Evolutionary conservation across 2,329 filamentous ascomycete genomes (phyloP).

Genomic region (Venturia carpophila): DNA sequence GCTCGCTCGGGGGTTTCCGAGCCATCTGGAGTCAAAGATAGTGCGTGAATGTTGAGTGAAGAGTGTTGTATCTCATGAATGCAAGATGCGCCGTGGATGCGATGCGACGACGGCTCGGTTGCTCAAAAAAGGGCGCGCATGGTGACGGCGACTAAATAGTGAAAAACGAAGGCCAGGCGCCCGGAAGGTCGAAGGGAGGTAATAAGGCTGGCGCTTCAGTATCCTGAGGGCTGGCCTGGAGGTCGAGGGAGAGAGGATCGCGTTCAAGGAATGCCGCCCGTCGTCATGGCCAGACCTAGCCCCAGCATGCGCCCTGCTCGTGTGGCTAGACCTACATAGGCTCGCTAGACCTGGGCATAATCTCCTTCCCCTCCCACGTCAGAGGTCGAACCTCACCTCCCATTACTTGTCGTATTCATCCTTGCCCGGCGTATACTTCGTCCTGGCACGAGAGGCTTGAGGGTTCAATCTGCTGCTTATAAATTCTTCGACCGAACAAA

Average conservation of each 20-base stretch:
- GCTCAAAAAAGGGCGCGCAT: background rate
- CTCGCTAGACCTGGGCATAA: no score
- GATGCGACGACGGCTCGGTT: background rate
- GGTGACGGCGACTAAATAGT: background rate
- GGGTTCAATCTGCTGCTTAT: no score
- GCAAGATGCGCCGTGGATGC: background rate
- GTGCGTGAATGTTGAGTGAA: background rate
- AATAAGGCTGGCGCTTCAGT: background rate
- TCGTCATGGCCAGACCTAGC: background rate
- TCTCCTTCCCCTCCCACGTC: no score
- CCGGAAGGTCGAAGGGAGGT: no score
- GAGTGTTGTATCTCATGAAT: background rate
- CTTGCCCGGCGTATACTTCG: no score
- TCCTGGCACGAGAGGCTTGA: no score
- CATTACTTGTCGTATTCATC: no score
- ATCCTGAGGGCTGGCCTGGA: background rate
- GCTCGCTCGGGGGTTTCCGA: conserved; percentile 7
- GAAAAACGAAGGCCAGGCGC: no score
- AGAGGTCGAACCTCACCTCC: no score
- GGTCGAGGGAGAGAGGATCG: conserved; percentile 6
- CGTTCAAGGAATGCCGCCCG: background rate
- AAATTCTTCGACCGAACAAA: no score
- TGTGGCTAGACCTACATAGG: no score
- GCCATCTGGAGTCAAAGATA: background rate
- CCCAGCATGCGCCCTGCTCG: no score